Conservation (phyloP, 192 early-diverging fungal genomes). For the Coemansia sp. region DNA sequence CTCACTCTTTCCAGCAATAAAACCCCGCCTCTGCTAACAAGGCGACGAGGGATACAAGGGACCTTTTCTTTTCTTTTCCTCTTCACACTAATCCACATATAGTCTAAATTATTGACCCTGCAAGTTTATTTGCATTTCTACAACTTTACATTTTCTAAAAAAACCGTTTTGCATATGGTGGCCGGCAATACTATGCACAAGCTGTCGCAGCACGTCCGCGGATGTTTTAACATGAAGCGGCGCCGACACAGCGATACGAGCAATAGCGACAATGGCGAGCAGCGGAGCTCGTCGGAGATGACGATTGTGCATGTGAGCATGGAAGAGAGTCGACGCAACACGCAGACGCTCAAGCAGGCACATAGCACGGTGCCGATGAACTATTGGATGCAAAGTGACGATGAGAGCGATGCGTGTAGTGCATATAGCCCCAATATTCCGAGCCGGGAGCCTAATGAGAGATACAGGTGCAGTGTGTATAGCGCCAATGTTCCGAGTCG, state of each 20-base stretch:
- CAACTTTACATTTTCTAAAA: neutral
- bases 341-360: neutral
- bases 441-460: neutral
- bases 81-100: neutral
- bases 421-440: neutral
- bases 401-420: neutral
- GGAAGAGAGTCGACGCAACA: constrained; percentile 19
- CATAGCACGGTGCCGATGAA: constrained; percentile 23
- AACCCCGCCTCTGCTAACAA: neutral
- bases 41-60: neutral
- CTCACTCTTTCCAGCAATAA: neutral
- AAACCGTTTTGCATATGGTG: constrained; percentile 9
- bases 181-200: constrained; percentile 36
- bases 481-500: neutral
- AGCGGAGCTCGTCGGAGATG: constrained; percentile 9
- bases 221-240: constrained; percentile 27
- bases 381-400: constrained; percentile 36
- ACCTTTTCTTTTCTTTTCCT: neutral
- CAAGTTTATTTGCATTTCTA: neutral
- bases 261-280: neutral
- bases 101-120: neutral
- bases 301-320: constrained; percentile 30
- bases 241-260: constrained; percentile 22
- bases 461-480: neutral
- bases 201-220: constrained; percentile 39